Evolutionary conservation across 2,329 filamentous ascomycete genomes (phyloP).

Genomic region (Arachnopeziza araneosa): DNA sequence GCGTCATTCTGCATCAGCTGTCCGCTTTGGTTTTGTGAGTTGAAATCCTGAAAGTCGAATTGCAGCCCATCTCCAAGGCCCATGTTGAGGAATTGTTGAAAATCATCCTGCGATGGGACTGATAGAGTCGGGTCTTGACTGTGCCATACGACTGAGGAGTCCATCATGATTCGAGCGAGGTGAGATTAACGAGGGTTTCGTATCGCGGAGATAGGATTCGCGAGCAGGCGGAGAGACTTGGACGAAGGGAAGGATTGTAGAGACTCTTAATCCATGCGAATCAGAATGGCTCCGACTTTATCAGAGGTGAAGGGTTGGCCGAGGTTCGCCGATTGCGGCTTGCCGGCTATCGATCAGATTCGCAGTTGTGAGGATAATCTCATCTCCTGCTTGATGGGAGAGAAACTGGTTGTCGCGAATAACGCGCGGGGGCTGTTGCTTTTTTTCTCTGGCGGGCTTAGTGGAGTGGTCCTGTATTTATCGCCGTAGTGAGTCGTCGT

Average conservation of each 20-base stretch:
- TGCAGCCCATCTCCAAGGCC: slow-evolving; percentile 49
- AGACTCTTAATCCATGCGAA: background rate
- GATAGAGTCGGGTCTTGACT: slow-evolving; percentile 51
- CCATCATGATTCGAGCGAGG: slow-evolving; percentile 23
- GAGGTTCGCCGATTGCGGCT: background rate
- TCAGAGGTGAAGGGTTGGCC: background rate
- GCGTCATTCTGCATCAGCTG: slow-evolving; percentile 26
- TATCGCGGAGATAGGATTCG: background rate
- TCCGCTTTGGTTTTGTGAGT: slow-evolving; percentile 27
- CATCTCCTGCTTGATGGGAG: background rate
- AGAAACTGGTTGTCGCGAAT: background rate
- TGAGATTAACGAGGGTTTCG: background rate
- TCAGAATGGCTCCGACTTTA: background rate
- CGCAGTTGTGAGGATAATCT: background rate
- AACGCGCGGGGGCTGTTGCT: background rate
- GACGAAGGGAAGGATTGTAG: background rate
- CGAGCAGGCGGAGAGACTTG: background rate
- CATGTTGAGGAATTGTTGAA: slow-evolving; percentile 60
- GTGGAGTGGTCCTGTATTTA: too few relatives aligned
- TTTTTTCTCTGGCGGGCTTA: background rate
- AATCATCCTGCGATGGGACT: slow-evolving; percentile 51
- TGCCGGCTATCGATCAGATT: background rate
- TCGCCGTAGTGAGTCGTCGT: too few relatives aligned
- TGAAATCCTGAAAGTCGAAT: slow-evolving; percentile 56
- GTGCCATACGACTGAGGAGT: slow-evolving; percentile 41